Evolutionary conservation across 108 stramenopile species (phyloP).

Genomic region (Seminavis robusta): DNA sequence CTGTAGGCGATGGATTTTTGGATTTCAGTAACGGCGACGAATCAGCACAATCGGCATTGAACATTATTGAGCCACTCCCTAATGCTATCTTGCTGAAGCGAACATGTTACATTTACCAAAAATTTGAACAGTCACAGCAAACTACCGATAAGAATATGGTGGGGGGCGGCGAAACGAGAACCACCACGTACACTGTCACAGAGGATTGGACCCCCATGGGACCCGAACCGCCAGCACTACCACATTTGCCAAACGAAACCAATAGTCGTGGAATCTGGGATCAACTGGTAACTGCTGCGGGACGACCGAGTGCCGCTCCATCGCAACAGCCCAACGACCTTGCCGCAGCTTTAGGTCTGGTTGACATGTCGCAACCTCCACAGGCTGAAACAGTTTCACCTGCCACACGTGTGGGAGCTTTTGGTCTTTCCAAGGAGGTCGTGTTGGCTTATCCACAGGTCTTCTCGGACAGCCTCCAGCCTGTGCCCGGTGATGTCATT

Average conservation of each 20-base stretch:
- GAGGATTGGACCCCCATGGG: constrained; percentile 48
- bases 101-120: constrained; percentile 50
- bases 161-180: constrained; percentile 45
- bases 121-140: constrained; percentile 28
- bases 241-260: constrained; percentile 29
- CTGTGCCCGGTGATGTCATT: constrained; percentile 34
- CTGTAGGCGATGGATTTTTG: constrained; percentile 34
- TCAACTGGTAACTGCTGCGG: constrained; percentile 16
- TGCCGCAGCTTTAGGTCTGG: constrained; percentile 19
- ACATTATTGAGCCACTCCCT: constrained; percentile 30
- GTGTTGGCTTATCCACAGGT: constrained; percentile 27
- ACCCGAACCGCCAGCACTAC: constrained; percentile 24
- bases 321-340: constrained; percentile 29
- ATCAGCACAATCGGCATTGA: constrained; percentile 18
- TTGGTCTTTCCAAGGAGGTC: constrained; percentile 31
- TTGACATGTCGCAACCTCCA: constrained; percentile 21
- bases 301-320: constrained; percentile 22
- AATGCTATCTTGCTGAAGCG: constrained; percentile 39
- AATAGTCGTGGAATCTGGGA: constrained; percentile 33
- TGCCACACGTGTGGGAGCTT: constrained; percentile 41
- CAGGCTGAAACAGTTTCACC: constrained; percentile 25
- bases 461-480: constrained; percentile 32
- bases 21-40: constrained; percentile 25
- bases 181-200: constrained; percentile 33
- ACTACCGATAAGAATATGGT: constrained; percentile 30